Conservation (phyloP, 306 rosid genomes). For the Citrullus mucosospermus region DNA sequence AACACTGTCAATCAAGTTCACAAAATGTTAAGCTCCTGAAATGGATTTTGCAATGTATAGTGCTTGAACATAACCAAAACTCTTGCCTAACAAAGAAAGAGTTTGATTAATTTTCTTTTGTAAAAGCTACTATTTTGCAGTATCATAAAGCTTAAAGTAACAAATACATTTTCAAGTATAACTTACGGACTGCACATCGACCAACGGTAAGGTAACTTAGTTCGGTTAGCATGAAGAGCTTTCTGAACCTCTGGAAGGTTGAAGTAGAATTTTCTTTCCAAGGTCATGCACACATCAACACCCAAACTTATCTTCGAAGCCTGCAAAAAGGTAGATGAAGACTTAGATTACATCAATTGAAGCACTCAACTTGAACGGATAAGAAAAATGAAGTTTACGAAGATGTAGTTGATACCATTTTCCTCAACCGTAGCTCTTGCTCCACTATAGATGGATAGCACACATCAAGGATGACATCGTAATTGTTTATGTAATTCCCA, state of each 20-base stretch:
- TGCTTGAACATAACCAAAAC: background rate
- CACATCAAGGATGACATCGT: slow-evolving; percentile 78
- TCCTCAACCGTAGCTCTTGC: slow-evolving; percentile 66
- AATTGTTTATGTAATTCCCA: slow-evolving; percentile 46
- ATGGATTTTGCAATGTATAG: background rate
- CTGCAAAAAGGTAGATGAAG: slow-evolving; percentile 24
- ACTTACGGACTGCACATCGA: slow-evolving; percentile 71
- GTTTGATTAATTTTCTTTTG: background rate
- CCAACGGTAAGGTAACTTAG: slow-evolving; percentile 60
- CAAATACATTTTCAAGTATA: background rate
- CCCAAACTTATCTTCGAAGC: slow-evolving; percentile 68
- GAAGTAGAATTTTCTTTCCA: slow-evolving; percentile 48
- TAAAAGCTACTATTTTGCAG: background rate
- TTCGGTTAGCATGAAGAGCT: slow-evolving; percentile 94
- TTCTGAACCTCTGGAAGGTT: slow-evolving; percentile 86
- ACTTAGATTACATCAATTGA: background rate
- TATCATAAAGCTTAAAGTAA: background rate
- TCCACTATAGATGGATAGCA: slow-evolving; percentile 75
- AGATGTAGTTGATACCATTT: slow-evolving; percentile 32
- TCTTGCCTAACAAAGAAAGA: background rate
- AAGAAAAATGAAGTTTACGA: background rate
- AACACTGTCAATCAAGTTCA: slow-evolving; percentile 27
- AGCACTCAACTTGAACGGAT: background rate
- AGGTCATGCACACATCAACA: slow-evolving; percentile 71
- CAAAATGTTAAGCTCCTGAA: slow-evolving; percentile 9